Evolutionary conservation across 164 flowering plant genomes (phyloP).

Genomic region (Dillenia turbinata): DNA sequence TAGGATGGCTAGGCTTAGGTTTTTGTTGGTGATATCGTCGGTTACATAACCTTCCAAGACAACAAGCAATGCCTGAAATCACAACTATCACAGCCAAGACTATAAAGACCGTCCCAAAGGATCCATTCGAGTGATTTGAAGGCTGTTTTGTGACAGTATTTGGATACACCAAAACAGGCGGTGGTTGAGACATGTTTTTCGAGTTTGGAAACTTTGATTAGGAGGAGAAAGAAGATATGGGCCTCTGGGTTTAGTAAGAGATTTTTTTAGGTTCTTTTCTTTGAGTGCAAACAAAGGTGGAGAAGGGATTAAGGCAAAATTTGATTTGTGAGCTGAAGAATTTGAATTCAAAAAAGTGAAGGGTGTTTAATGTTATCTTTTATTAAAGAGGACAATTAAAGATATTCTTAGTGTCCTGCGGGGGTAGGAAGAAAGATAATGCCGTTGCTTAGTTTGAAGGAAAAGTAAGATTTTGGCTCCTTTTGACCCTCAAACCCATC

Average conservation of each 20-base stretch:
- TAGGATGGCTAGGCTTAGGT: slow-evolving; percentile 6
- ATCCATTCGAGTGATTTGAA: slow-evolving; percentile 48
- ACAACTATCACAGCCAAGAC: slow-evolving; percentile 68
- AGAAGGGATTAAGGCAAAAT: slow-evolving; percentile 18
- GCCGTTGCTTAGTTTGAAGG: slow-evolving; percentile 36
- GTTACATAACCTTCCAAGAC: slow-evolving; percentile 57
- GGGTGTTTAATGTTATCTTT: slow-evolving; percentile 12
- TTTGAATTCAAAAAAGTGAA: slow-evolving; percentile 1
- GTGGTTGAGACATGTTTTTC: slow-evolving; percentile 22
- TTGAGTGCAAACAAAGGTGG: slow-evolving; percentile 33
- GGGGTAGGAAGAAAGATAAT: slow-evolving; percentile 13
- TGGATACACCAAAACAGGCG: slow-evolving; percentile 29
- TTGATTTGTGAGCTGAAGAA: slow-evolving; percentile 9
- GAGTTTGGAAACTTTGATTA: background rate
- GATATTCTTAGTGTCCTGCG: slow-evolving; percentile 23
- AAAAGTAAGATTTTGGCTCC: slow-evolving; percentile 40
- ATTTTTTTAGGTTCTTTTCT: slow-evolving; percentile 13
- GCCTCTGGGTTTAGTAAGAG: slow-evolving; percentile 3
- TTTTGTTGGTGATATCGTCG: slow-evolving; percentile 23
- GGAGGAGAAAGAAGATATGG: background rate
- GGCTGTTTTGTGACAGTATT: slow-evolving; percentile 16
- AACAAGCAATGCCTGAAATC: slow-evolving; percentile 62
- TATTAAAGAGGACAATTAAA: slow-evolving; percentile 30
- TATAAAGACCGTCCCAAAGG: slow-evolving; percentile 74
- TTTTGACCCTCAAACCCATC: slow-evolving; percentile 10